Conservation (phyloP, 2,329 filamentous ascomycete genomes). For the Colletotrichum tofieldiae region DNA sequence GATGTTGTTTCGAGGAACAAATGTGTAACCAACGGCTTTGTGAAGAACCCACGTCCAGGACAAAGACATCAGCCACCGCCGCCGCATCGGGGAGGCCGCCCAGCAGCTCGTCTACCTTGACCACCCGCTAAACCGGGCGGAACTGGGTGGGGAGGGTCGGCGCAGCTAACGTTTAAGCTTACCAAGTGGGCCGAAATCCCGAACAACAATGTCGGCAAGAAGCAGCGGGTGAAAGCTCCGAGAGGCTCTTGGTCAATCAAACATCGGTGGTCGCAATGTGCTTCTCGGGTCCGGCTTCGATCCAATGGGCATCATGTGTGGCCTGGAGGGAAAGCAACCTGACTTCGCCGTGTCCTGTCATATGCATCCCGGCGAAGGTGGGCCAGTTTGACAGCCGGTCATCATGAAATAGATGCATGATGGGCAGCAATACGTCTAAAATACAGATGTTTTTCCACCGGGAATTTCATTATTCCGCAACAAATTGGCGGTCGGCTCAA, state of each 20-base stretch:
- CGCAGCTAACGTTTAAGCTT: constrained; percentile 41
- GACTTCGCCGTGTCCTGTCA: too few relatives aligned
- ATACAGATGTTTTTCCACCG: too few relatives aligned
- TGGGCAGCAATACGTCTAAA: too few relatives aligned
- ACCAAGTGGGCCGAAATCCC: constrained; percentile 35
- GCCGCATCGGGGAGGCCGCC: constrained; percentile 8
- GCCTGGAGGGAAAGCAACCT: not conserved
- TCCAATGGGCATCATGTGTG: not conserved
- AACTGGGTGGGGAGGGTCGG: constrained; percentile 21
- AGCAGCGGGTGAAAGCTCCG: not conserved
- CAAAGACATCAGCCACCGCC: constrained; percentile 26
- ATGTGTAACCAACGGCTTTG: constrained; percentile 1
- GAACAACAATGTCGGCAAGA: not conserved
- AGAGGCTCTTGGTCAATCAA: not conserved
- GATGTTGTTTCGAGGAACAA: not conserved
- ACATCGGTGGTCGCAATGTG: too few relatives aligned
- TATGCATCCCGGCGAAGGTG: too few relatives aligned
- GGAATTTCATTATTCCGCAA: too few relatives aligned
- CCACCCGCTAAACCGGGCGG: constrained; percentile 29
- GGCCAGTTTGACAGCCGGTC: too few relatives aligned
- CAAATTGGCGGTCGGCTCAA: too few relatives aligned
- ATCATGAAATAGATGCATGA: too few relatives aligned
- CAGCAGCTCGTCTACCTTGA: not conserved
- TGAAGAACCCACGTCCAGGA: not conserved
- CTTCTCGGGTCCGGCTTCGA: too few relatives aligned